These are phyloP conservation scores for Cryphonectria radicalis DNA, from an alignment of 2,329 filamentous ascomycete species.

Conservation along the genomic window DNA sequence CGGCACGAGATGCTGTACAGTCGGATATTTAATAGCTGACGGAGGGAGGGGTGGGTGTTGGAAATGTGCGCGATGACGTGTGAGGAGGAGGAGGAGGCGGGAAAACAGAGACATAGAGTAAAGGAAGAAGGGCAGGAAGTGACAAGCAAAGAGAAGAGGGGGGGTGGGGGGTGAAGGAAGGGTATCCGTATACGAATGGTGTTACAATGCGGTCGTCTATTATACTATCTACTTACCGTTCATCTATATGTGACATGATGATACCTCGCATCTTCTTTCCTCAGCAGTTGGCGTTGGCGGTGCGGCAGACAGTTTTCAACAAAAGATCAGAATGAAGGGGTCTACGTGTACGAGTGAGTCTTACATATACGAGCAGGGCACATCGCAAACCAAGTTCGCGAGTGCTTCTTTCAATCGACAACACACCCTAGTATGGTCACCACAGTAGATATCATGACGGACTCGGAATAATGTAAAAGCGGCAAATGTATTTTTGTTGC, in stretches of 20 bases:
- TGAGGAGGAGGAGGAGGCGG: background rate
- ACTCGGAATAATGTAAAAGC: conserved; percentile 21
- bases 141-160: too few relatives aligned
- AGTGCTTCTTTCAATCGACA: background rate
- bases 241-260: background rate
- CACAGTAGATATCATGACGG: background rate
- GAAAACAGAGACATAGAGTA: too few relatives aligned
- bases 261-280: background rate
- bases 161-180: background rate
- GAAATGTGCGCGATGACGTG: background rate
- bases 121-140: too few relatives aligned
- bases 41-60: too few relatives aligned
- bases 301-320: too few relatives aligned
- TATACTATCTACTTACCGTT: background rate
- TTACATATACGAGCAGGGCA: background rate
- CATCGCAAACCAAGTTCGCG: too few relatives aligned
- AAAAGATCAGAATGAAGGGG: too few relatives aligned
- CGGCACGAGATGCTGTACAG: conserved; percentile 84
- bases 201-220: background rate
- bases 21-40: conserved; percentile 81
- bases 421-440: background rate
- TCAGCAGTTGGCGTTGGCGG: too few relatives aligned
- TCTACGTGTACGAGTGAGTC: background rate
- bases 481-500: conserved; percentile 26
- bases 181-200: background rate